phyloP scores from a whole-genome alignment of 495 filamentous ascomycete genomes.

The Platismatia glauca region DNA sequence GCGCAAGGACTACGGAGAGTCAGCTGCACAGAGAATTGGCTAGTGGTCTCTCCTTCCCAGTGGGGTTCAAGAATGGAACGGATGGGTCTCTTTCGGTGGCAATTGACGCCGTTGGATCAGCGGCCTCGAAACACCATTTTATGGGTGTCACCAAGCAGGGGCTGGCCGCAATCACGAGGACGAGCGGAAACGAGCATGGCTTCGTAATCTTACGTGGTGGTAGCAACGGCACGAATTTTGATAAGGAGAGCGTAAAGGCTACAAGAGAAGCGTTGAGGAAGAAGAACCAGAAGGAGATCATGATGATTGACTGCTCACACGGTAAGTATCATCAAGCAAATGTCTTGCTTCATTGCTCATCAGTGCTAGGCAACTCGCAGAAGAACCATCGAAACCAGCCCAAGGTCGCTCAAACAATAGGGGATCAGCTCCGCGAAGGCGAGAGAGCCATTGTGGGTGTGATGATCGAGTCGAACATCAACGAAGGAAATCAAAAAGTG shows the following conservation, averaged over 20 bases:
- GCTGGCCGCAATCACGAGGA: conserved; percentile 91
- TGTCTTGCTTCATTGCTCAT: not conserved
- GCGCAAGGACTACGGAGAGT: conserved; percentile 89
- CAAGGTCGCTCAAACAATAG: conserved; percentile 76
- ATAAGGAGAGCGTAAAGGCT: conserved; percentile 68
- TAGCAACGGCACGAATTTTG: conserved; percentile 89
- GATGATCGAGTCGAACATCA: conserved; percentile 98
- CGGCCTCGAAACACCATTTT: conserved; percentile 92
- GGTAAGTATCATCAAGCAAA: conserved; percentile 25
- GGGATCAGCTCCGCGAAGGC: conserved; percentile 73
- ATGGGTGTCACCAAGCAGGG: conserved; percentile 96
- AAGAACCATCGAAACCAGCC: conserved; percentile 98
- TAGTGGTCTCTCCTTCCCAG: conserved; percentile 88
- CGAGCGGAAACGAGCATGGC: conserved; percentile 93
- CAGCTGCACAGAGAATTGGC: conserved; percentile 94
- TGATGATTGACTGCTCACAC: conserved; percentile 99
- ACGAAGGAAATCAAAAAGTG: conserved; percentile 91
- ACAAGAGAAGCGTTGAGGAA: conserved; percentile 61
- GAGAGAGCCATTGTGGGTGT: conserved; percentile 91
- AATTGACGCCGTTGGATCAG: conserved; percentile 93
- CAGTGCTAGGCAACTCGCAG: conserved; percentile 63
- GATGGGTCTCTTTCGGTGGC: conserved; percentile 85
- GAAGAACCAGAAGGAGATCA: conserved; percentile 56
- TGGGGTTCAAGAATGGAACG: conserved; percentile 99
- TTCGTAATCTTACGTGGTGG: conserved; percentile 96